Conservation (phyloP, 257 asterid species). For the Petunia axillaris region DNA sequence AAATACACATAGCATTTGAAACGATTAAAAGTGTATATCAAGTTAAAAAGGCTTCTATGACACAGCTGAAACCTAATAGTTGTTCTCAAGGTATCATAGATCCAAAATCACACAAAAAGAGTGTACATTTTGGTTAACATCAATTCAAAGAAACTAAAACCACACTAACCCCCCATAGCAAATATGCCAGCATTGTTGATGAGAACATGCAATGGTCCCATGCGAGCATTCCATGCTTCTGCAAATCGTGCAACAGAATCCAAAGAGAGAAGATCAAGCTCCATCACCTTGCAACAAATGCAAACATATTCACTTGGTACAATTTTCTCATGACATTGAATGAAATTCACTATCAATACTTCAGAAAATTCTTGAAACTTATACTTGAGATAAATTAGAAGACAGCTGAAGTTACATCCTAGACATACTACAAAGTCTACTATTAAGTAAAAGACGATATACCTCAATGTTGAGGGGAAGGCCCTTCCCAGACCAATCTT, state of each 20-base stretch:
- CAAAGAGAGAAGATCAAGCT: conserved; percentile 88
- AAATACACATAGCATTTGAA: neutral
- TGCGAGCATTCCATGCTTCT: conserved; percentile 82
- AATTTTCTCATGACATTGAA: neutral
- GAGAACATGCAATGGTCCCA: conserved; percentile 73
- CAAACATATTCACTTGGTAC: neutral
- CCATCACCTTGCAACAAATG: conserved; percentile 69
- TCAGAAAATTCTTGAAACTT: neutral
- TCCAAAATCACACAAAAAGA: neutral
- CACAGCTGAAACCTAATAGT: neutral
- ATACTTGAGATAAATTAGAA: neutral
- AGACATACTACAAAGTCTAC: neutral
- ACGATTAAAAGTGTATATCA: neutral
- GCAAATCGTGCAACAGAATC: conserved; percentile 87
- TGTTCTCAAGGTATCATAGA: neutral
- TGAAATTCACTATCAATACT: neutral
- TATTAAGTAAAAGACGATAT: neutral
- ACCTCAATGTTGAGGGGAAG: conserved; percentile 95
- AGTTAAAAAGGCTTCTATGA: neutral
- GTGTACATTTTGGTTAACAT: neutral
- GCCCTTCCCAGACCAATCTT: conserved; percentile 80
- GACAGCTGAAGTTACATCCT: conserved; percentile 1
- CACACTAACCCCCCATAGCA: conserved; percentile 73
- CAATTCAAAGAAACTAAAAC: conserved; percentile 5
- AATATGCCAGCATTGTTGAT: conserved; percentile 95